Conservation (phyloP, 345 rosid species). For the Dovyalis caffra region DNA sequence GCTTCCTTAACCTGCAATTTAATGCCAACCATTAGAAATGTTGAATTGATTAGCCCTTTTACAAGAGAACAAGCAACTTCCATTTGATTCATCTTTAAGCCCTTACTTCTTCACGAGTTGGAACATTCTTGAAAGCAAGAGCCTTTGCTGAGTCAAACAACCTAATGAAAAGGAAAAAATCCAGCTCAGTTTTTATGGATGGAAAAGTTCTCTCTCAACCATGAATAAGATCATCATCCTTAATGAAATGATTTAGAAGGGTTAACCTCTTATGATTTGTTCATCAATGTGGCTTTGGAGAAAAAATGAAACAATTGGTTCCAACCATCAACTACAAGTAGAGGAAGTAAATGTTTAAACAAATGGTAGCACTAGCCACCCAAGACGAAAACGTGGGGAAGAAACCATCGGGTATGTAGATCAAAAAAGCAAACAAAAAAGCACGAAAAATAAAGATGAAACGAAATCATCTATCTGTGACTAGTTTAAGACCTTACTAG, state of each 20-base stretch:
- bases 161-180: slow-evolving; percentile 36
- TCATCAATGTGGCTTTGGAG: no score
- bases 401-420: neutral
- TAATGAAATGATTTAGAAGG: no score
- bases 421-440: neutral
- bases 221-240: neutral
- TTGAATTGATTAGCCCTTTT: no score
- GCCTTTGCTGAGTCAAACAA: slow-evolving; percentile 88
- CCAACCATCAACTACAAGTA: neutral
- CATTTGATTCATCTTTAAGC: slow-evolving; percentile 2
- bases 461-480: neutral
- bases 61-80: neutral
- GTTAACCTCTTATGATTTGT: no score
- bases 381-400: neutral
- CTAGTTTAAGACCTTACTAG: neutral
- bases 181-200: slow-evolving; percentile 4
- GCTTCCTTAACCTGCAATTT: slow-evolving; percentile 73
- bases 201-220: neutral
- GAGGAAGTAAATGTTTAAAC: neutral
- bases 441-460: neutral
- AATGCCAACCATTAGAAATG: neutral
- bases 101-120: slow-evolving; percentile 67
- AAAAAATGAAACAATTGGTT: neutral
- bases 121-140: slow-evolving; percentile 77
- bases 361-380: neutral